phyloP scores from a whole-genome alignment of 495 filamentous ascomycete genomes.

The Annulohypoxylon nitens region DNA sequence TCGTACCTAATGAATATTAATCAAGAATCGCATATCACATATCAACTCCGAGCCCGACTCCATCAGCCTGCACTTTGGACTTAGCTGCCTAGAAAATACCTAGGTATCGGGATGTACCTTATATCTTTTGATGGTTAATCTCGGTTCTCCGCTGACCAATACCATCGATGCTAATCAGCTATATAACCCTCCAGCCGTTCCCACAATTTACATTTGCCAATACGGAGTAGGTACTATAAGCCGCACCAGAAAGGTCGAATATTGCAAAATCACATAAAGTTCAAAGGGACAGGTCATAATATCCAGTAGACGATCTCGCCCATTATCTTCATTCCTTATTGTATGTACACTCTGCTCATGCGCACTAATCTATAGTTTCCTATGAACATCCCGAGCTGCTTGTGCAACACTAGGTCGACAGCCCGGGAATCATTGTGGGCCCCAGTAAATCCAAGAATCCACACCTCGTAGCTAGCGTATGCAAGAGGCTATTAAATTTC shows the following conservation, averaged over 20 bases:
- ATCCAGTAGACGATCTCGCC: slow-evolving; percentile 18
- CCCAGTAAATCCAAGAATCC: not conserved
- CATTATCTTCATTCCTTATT: slow-evolving; percentile 40
- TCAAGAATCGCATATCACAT: slow-evolving; percentile 1
- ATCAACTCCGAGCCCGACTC: slow-evolving; percentile 4
- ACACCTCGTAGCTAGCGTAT: not conserved
- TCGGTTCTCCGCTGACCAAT: too few relatives aligned
- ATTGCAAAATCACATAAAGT: not conserved
- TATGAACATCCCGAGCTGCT: slow-evolving; percentile 17
- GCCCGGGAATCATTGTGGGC: slow-evolving; percentile 7
- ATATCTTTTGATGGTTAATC: too few relatives aligned
- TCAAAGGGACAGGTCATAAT: not conserved
- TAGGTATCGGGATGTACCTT: too few relatives aligned
- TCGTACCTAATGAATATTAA: not conserved
- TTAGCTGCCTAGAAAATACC: too few relatives aligned
- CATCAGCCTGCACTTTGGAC: not conserved
- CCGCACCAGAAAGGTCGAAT: not conserved
- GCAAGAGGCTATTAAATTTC: slow-evolving; percentile 27
- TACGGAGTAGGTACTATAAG: not conserved
- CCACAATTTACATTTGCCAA: not conserved
- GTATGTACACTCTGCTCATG: slow-evolving; percentile 34
- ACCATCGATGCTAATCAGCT: too few relatives aligned
- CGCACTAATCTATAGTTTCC: slow-evolving; percentile 32
- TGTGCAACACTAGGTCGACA: not conserved
- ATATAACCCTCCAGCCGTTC: not conserved